phyloP scores from a whole-genome alignment of 176 grass and related monocot genomes.

The Phoenix dactylifera region DNA sequence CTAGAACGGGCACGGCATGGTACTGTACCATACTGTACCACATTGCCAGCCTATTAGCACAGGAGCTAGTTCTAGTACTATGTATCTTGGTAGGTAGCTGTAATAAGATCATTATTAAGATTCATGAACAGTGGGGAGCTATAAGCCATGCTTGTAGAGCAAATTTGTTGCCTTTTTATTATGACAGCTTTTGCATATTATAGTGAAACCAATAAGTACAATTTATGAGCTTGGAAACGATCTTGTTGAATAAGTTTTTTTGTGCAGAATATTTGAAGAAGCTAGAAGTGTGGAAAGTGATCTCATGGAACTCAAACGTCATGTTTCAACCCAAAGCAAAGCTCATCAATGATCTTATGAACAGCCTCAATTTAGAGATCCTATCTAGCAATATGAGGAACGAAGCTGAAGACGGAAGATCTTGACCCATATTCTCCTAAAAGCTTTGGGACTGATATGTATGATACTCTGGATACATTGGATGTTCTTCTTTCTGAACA shows the following conservation, averaged over 20 bases:
- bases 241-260: neutral
- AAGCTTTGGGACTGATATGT: neutral
- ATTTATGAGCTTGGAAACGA: too few relatives aligned
- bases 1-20: too few relatives aligned
- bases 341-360: conserved; percentile 24
- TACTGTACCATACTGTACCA: too few relatives aligned
- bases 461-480: conserved; percentile 11
- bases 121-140: too few relatives aligned
- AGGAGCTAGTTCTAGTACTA: too few relatives aligned
- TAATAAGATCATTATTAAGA: too few relatives aligned
- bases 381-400: neutral
- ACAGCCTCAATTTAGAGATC: conserved; percentile 18
- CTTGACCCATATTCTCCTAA: conserved; percentile 1
- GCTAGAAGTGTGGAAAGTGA: conserved; percentile 26
- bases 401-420: neutral
- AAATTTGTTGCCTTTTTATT: too few relatives aligned
- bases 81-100: too few relatives aligned
- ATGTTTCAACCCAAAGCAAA: conserved; percentile 25
- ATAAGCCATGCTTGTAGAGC: too few relatives aligned
- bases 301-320: conserved; percentile 25
- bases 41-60: too few relatives aligned
- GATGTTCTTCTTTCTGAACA: conserved; percentile 35
- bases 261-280: conserved; percentile 39
- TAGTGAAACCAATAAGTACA: too few relatives aligned
- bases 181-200: too few relatives aligned